Conservation (phyloP, 108 stramenopile species). For the Nitzschia sp. region DNA sequence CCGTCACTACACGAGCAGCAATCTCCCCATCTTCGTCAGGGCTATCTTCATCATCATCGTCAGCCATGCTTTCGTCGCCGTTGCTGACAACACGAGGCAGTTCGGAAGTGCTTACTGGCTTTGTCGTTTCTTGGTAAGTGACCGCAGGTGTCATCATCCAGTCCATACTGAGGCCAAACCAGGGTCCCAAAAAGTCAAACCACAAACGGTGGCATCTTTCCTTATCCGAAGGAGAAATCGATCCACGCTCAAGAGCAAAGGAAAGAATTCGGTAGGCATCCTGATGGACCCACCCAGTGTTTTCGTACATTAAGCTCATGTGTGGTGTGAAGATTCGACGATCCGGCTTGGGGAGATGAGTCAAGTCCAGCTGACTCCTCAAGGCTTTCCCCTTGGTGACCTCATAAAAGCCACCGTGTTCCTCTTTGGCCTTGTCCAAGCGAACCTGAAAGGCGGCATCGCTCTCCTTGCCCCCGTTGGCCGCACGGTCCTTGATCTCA, state of each 20-base stretch:
- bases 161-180: slow-evolving; percentile 69
- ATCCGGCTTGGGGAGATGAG: slow-evolving; percentile 73
- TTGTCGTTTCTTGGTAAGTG: slow-evolving; percentile 40
- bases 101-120: slow-evolving; percentile 33
- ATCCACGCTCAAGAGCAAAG: slow-evolving; percentile 82
- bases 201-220: slow-evolving; percentile 83
- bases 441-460: slow-evolving; percentile 67
- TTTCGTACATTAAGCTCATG: slow-evolving; percentile 70
- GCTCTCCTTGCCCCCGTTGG: slow-evolving; percentile 72
- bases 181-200: slow-evolving; percentile 86
- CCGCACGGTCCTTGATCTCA: slow-evolving; percentile 88
- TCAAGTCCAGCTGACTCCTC: slow-evolving; percentile 64
- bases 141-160: slow-evolving; percentile 82
- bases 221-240: slow-evolving; percentile 80
- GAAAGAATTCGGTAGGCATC: slow-evolving; percentile 86
- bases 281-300: slow-evolving; percentile 69
- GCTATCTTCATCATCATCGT: slow-evolving; percentile 54
- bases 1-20: slow-evolving; percentile 40
- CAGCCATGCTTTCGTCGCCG: slow-evolving; percentile 53
- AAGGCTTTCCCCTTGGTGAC: slow-evolving; percentile 71
- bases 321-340: slow-evolving; percentile 83
- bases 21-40: slow-evolving; percentile 29
- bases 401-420: slow-evolving; percentile 84
- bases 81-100: slow-evolving; percentile 44
- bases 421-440: slow-evolving; percentile 86